Base-by-base conservation (phyloP, 208 protist species). In the Endotrypanum monterogeii region DNA sequence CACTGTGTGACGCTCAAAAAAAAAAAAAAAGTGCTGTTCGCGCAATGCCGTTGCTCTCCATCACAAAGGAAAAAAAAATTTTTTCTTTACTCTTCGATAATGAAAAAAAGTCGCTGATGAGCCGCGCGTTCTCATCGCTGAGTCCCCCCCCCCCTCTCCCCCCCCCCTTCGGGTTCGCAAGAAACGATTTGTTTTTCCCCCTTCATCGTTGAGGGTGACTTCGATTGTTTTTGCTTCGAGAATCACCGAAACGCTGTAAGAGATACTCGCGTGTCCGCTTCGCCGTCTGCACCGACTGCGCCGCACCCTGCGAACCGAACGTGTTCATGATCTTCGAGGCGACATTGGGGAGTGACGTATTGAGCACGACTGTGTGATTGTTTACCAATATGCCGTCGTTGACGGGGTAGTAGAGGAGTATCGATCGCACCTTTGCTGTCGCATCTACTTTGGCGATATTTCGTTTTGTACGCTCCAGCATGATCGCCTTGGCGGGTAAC, bases 381-480 rank as follows among this genome's bases (percentile, higher is more conserved):
- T 85, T 87, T 25, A 95, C 90, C 16, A 97, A 79, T 50, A 97
- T 30, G 37, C 94, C 94, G 37, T 86, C 92, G 69, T 92, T 94
- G 56, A 96, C 86, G 32, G 90, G 86, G 78, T 95, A 95, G 77
- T 96, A 97, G 20, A 96, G 70, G 69, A 97, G 82, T 56, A 97
- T 76, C 51, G 91, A 96, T 25, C 89, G 86, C 55, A 93, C 91
- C 83, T 97, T 97, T 25, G 89, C 89, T 25, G 94, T 97, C 9
- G 90, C 90, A 75, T 97, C 94, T 9, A 81, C 79, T 69, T 94
- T 94, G 51, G 74, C 67, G 16, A 86, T 83, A 67, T 97, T 84
- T 18, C 84, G 82, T 82, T 96, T 97, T 6, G 94, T 97, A n/a
- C 94, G 82, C 81, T 97, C 94, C 16, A 97, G 77, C 76, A 96